These are phyloP conservation scores for Trichosanthes truncata DNA, from an alignment of 306 rosid genomes.

Conservation along the genomic window DNA sequence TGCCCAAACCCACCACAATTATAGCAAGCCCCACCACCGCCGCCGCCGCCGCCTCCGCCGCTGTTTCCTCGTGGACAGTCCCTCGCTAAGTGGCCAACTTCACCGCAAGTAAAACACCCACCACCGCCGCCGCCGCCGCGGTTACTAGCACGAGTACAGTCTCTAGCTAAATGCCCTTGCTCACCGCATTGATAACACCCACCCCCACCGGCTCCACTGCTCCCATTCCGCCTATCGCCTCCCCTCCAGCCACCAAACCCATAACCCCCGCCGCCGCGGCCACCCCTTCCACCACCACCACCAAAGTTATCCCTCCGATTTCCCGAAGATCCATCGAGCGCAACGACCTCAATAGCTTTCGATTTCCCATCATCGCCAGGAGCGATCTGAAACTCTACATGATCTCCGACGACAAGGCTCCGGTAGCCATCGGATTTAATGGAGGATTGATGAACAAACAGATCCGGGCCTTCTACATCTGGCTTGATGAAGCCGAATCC, in stretches of 20 bases:
- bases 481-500: constrained; percentile 90
- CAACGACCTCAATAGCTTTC: constrained; percentile 71
- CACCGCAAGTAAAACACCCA: constrained; percentile 52
- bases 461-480: constrained; percentile 62
- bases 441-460: constrained; percentile 79
- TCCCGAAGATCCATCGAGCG: constrained; percentile 46
- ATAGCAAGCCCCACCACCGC: constrained; percentile 26
- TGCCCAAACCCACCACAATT: constrained; percentile 62
- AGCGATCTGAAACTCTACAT: constrained; percentile 58
- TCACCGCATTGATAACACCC: constrained; percentile 69
- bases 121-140: constrained; percentile 24
- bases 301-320: constrained; percentile 15
- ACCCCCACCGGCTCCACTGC: constrained; percentile 27
- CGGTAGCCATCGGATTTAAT: constrained; percentile 86
- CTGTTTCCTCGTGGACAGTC: constrained; percentile 37
- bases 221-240: constrained; percentile 39
- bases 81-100: constrained; percentile 63
- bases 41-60: constrained; percentile 18
- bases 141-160: constrained; percentile 27
- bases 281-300: constrained; percentile 16
- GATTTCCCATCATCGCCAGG: constrained; percentile 52
- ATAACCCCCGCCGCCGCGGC: constrained; percentile 21
- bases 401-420: constrained; percentile 48
- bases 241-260: constrained; percentile 52
- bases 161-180: constrained; percentile 60